Evolutionary conservation across 441 rosid genomes (phyloP).

Genomic region (Erysimum cheiri): DNA sequence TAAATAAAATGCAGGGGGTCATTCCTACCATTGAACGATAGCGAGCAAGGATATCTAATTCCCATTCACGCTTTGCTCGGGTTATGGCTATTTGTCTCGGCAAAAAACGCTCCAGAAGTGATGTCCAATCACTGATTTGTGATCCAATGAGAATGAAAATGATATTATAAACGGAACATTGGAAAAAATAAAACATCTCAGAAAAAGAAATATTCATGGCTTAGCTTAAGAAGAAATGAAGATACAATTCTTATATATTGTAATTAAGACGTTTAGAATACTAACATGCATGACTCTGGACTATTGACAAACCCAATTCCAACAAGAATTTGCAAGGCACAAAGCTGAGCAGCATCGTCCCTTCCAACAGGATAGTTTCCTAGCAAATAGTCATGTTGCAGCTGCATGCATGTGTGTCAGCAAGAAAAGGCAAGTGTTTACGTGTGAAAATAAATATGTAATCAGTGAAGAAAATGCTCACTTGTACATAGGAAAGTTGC

Average conservation of each 20-base stretch:
- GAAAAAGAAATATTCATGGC: conserved; percentile 1
- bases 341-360: conserved; percentile 98
- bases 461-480: conserved; percentile 48
- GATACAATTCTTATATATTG: background rate
- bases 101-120: conserved; percentile 86
- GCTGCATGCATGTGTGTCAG: conserved; percentile 58
- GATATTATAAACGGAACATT: conserved; percentile 3
- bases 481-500: conserved; percentile 97
- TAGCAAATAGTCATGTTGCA: conserved; percentile 95
- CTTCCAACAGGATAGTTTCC: conserved; percentile 99
- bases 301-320: conserved; percentile 87
- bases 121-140: conserved; percentile 80
- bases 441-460: background rate
- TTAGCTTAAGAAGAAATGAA: conserved; percentile 22
- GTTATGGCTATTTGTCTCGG: conserved; percentile 98
- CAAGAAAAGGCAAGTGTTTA: conserved; percentile 28
- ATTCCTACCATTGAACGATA: conserved; percentile 79
- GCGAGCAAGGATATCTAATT: conserved; percentile 91
- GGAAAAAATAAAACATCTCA: background rate
- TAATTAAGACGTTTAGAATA: conserved; percentile 29
- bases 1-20: conserved; percentile 13
- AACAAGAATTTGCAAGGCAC: conserved; percentile 94
- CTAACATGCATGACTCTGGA: conserved; percentile 97
- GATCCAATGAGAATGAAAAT: conserved; percentile 37
- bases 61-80: conserved; percentile 96